Percentiles rank a stretch among this genome's conserved stretches.
Conservation (phyloP, 495 filamentous ascomycete species). For the Cladorrhinum samala region DNA sequence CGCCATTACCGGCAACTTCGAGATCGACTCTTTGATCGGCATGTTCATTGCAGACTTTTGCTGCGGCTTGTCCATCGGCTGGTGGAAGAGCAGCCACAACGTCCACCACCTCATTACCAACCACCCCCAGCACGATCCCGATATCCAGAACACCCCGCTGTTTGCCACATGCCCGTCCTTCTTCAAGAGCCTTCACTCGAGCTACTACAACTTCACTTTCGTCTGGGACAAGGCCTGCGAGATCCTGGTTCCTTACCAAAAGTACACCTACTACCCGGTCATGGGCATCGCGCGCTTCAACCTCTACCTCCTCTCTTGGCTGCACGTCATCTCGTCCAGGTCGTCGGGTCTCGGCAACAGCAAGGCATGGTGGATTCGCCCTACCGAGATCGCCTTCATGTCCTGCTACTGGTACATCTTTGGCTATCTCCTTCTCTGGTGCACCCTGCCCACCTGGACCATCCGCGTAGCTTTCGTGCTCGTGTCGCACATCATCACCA, state of each 20-base stretch:
- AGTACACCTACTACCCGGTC: constrained; percentile 47
- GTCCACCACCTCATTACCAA: constrained; percentile 50
- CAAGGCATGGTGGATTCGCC: constrained; percentile 42
- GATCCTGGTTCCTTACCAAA: constrained; percentile 36
- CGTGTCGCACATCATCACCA: constrained; percentile 41
- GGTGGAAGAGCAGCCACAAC: constrained; percentile 51
- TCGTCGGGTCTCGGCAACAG: constrained; percentile 30
- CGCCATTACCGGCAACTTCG: constrained; percentile 44
- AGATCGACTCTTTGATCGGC: constrained; percentile 19
- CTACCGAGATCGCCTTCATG: constrained; percentile 38
- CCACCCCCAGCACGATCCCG: constrained; percentile 46
- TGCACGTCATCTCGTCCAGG: constrained; percentile 31
- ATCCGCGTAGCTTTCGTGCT: constrained; percentile 41
- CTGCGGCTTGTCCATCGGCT: constrained; percentile 34
- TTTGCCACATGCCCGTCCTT: constrained; percentile 44
- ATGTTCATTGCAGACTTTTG: constrained; percentile 4
- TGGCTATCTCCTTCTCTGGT: constrained; percentile 41
- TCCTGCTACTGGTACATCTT: constrained; percentile 41
- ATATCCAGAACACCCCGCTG: constrained; percentile 46
- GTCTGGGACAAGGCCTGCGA: constrained; percentile 38
- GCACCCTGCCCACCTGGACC: constrained; percentile 36
- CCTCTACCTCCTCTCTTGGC: constrained; percentile 43
- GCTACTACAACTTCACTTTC: constrained; percentile 43
- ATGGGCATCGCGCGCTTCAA: constrained; percentile 49
- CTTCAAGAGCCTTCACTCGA: constrained; percentile 37